Evolutionary conservation across 257 asterid genomes (phyloP).

Genomic region (Fraxinus quadrangulata): DNA sequence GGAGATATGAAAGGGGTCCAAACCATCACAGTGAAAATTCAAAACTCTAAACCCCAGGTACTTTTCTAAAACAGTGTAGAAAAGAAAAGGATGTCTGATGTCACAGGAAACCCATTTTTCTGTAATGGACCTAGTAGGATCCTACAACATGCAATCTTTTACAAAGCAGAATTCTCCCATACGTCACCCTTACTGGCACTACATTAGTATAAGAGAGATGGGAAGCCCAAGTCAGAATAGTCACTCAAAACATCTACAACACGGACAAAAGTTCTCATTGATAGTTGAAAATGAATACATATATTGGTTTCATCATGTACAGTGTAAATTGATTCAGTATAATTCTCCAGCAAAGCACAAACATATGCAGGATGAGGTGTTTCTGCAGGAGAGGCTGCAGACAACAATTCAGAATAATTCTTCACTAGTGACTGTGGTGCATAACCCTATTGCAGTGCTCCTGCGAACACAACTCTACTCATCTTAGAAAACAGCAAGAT

Average conservation of each 20-base stretch:
- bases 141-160: not conserved
- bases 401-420: not conserved
- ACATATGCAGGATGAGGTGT: not conserved
- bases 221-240: constrained; percentile 2
- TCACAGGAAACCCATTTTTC: not conserved
- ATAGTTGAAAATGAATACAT: not conserved
- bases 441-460: not conserved
- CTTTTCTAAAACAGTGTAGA: not conserved
- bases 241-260: not conserved
- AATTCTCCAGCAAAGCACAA: not conserved
- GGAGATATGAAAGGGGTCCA: not conserved
- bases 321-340: not conserved
- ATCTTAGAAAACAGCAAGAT: constrained; percentile 4
- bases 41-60: not conserved
- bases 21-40: not conserved
- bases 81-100: not conserved
- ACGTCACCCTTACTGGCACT: not conserved
- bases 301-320: not conserved
- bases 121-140: not conserved
- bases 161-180: not conserved
- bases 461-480: constrained; percentile 7
- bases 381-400: not conserved
- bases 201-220: not conserved
- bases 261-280: not conserved
- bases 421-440: not conserved